Evolutionary conservation across 192 early-diverging fungal genomes (phyloP).

Genomic region (Pecoramyces ruminantium): DNA sequence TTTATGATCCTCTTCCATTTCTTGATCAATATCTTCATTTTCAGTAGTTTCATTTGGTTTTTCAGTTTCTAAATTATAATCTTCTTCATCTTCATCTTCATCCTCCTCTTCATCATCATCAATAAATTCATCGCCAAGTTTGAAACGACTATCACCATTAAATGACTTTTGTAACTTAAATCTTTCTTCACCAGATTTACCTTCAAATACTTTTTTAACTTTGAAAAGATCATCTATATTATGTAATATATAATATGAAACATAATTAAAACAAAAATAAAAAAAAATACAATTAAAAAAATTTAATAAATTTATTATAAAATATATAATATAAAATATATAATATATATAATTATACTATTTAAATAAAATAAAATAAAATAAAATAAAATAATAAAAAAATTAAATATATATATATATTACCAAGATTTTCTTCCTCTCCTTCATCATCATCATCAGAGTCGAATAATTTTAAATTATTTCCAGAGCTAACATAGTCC

Average conservation of each 20-base stretch:
- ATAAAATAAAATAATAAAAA: too few relatives aligned
- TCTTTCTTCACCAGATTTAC: not conserved
- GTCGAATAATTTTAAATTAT: not conserved
- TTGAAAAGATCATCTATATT: not conserved
- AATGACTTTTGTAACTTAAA: not conserved
- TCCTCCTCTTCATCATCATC: not conserved
- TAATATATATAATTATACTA: too few relatives aligned
- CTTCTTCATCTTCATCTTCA: not conserved
- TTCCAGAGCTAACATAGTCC: not conserved
- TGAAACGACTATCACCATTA: not conserved
- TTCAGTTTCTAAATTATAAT: not conserved
- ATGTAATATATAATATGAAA: not conserved
- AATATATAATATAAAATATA: not conserved
- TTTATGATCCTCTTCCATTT: not conserved
- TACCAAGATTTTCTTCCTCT: not conserved
- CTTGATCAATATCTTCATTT: not conserved
- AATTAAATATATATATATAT: too few relatives aligned
- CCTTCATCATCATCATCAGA: not conserved
- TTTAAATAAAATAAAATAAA: too few relatives aligned
- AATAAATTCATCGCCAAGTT: not conserved
- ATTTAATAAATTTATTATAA: too few relatives aligned
- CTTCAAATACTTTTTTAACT: not conserved
- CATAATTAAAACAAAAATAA: too few relatives aligned
- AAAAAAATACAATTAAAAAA: too few relatives aligned
- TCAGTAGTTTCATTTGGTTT: not conserved